These are phyloP conservation scores for Paspalum vaginatum DNA, from an alignment of 176 grass and related monocot genomes.

Conservation along the genomic window DNA sequence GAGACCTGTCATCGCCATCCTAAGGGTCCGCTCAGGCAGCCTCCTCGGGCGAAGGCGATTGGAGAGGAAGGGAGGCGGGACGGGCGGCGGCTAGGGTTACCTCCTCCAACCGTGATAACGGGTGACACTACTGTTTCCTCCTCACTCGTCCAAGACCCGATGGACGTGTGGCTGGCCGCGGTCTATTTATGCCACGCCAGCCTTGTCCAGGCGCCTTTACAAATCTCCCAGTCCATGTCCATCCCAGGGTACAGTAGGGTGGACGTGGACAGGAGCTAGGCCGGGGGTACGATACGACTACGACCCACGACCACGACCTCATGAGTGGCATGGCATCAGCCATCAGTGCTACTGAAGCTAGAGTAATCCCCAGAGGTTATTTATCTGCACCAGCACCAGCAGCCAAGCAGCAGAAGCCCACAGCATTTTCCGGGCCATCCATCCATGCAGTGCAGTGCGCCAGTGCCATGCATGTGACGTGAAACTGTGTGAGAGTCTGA, in stretches of 20 bases:
- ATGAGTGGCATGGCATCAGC: too few species aligned
- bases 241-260: background rate
- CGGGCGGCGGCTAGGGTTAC: too few species aligned
- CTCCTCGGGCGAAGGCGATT: too few species aligned
- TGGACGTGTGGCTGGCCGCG: background rate
- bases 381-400: background rate
- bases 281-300: too few species aligned
- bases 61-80: too few species aligned
- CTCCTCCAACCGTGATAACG: too few species aligned
- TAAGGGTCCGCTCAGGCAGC: too few species aligned
- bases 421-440: constrained; percentile 18
- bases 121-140: too few species aligned
- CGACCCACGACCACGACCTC: background rate
- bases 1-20: too few species aligned
- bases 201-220: background rate
- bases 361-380: constrained; percentile 41
- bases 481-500: constrained; percentile 11
- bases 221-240: background rate
- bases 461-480: constrained; percentile 26
- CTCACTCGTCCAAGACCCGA: background rate
- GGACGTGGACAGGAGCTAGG: background rate
- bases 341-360: background rate
- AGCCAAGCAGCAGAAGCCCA: background rate
- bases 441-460: background rate
- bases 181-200: background rate